Percentiles rank a stretch among this genome's conserved stretches.
These are phyloP conservation scores for Phoenix roebelenii DNA, from an alignment of 176 grass and related monocot genomes.

Conservation along the genomic window DNA sequence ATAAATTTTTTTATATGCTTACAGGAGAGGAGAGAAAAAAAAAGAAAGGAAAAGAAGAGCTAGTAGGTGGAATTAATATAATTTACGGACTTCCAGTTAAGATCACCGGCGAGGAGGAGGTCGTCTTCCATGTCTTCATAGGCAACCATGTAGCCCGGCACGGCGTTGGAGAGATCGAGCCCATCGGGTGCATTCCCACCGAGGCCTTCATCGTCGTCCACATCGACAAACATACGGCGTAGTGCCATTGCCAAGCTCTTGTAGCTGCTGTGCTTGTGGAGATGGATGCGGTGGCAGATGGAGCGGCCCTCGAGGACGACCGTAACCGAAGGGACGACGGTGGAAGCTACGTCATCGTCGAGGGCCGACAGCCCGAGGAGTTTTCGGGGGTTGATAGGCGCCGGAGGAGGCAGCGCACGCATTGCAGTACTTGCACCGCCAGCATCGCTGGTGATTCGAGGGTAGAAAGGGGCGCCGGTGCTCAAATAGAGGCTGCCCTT, in stretches of 20 bases:
- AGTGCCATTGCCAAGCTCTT: conserved; percentile 52
- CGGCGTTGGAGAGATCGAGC: conserved; percentile 62
- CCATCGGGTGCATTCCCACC: neutral
- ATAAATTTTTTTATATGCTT: too few relatives aligned
- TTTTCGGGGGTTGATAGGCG: conserved; percentile 18
- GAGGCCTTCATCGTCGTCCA: neutral
- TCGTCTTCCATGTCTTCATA: conserved; percentile 97
- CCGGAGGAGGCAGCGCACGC: neutral
- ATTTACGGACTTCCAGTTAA: conserved; percentile 66
- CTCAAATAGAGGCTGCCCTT: neutral
- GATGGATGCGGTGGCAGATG: conserved; percentile 75
- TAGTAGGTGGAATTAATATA: too few relatives aligned
- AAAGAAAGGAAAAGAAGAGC: too few relatives aligned
- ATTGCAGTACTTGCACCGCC: too few relatives aligned
- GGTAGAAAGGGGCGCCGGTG: neutral
- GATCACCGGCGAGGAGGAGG: conserved; percentile 82
- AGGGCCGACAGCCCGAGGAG: conserved; percentile 37
- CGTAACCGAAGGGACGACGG: conserved; percentile 62
- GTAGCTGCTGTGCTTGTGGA: conserved; percentile 52
- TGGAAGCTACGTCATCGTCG: conserved; percentile 29
- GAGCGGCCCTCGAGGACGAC: conserved; percentile 77
- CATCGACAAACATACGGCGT: conserved; percentile 54
- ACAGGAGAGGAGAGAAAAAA: too few relatives aligned
- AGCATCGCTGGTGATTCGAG: too few relatives aligned
- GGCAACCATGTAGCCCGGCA: conserved; percentile 74